Evolutionary conservation across 441 rosid genomes (phyloP).

Genomic region (Metrosideros polymorpha): DNA sequence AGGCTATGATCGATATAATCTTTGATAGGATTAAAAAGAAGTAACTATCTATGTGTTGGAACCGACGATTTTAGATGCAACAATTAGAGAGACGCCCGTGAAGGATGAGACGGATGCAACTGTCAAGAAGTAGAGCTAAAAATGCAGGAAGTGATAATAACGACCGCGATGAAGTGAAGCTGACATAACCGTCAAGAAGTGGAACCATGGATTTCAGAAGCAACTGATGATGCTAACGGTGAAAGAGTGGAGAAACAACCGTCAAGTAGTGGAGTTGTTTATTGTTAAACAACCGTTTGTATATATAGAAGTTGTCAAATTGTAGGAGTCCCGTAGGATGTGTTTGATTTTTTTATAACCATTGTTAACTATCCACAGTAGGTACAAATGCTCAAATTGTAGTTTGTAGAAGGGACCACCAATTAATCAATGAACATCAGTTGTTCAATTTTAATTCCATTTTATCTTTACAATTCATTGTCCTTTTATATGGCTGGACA

Average conservation of each 20-base stretch:
- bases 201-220: background rate
- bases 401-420: background rate
- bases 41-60: too few species aligned
- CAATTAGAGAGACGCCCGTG: background rate
- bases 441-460: background rate
- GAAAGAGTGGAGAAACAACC: background rate
- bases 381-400: too few species aligned
- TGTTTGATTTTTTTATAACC: background rate
- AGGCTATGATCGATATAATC: background rate
- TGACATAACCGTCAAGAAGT: background rate
- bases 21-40: too few species aligned
- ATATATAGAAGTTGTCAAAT: background rate
- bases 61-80: background rate
- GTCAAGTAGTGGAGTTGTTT: too few species aligned
- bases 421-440: background rate
- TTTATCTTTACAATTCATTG: too few species aligned
- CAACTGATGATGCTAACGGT: background rate
- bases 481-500: background rate
- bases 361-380: background rate
- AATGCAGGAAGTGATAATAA: background rate
- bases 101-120: background rate
- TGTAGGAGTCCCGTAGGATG: background rate
- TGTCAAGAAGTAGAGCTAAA: background rate
- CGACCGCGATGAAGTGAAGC: background rate
- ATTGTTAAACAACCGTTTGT: background rate